Conservation (phyloP, 2,329 filamentous ascomycete genomes). For the Verticillium albo-atrum region DNA sequence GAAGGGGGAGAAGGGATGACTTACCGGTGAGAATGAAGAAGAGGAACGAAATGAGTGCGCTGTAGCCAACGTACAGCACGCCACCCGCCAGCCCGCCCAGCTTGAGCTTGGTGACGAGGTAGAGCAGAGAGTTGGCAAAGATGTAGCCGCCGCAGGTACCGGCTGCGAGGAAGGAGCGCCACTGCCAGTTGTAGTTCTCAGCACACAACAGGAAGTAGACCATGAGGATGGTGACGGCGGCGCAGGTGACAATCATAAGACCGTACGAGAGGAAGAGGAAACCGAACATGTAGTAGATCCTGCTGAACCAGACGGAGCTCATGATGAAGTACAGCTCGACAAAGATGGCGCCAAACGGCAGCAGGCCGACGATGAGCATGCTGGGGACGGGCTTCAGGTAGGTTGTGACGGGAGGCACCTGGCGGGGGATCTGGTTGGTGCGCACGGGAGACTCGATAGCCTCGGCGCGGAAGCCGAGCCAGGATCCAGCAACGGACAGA, state of each 20-base stretch:
- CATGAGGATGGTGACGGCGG: slow-evolving; percentile 86
- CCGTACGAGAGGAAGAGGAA: slow-evolving; percentile 98
- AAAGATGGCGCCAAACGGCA: slow-evolving; percentile 95
- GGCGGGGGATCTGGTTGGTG: slow-evolving; percentile 96
- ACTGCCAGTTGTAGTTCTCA: slow-evolving; percentile 99
- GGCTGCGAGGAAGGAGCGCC: slow-evolving; percentile 88
- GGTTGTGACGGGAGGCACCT: slow-evolving; percentile 79
- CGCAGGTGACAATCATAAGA: slow-evolving; percentile 93
- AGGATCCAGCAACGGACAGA: slow-evolving; percentile 83
- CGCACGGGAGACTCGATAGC: slow-evolving; percentile 76
- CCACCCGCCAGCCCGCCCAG: slow-evolving; percentile 81
- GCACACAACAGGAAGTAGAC: slow-evolving; percentile 95
- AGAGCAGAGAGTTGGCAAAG: slow-evolving; percentile 85
- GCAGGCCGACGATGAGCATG: slow-evolving; percentile 84
- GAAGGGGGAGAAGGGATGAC: slow-evolving; percentile 29
- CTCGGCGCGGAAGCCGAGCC: slow-evolving; percentile 79
- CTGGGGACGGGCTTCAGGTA: slow-evolving; percentile 86
- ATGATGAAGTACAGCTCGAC: slow-evolving; percentile 99
- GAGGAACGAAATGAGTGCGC: slow-evolving; percentile 78
- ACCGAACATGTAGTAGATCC: slow-evolving; percentile 99
- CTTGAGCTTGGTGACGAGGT: slow-evolving; percentile 84
- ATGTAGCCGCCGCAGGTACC: slow-evolving; percentile 90
- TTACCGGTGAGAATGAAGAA: slow-evolving; percentile 93
- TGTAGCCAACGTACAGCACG: slow-evolving; percentile 92
- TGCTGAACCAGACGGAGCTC: slow-evolving; percentile 97